Conservation (phyloP, 257 asterid genomes). For the Fraxinus anomala region DNA sequence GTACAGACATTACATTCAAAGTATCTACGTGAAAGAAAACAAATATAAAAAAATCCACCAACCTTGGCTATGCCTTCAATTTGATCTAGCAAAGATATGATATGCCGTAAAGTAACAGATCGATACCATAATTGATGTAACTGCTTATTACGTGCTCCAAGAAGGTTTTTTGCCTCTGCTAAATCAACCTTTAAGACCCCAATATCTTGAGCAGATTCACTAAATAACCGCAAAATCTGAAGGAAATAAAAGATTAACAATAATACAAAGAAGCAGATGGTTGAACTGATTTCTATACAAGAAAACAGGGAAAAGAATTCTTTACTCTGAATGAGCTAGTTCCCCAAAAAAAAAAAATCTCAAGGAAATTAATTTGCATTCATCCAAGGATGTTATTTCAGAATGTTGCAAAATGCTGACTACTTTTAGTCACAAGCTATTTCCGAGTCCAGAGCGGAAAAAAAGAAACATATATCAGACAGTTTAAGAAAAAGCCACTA, state of each 20-base stretch:
- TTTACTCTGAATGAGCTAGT: slow-evolving; percentile 25
- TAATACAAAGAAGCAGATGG: slow-evolving; percentile 11
- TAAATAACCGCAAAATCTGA: slow-evolving; percentile 94
- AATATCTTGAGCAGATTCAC: slow-evolving; percentile 92
- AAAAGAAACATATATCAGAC: slow-evolving; percentile 10
- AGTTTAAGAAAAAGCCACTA: not conserved
- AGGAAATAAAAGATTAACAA: slow-evolving; percentile 26
- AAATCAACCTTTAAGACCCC: slow-evolving; percentile 80
- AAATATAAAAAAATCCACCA: slow-evolving; percentile 30
- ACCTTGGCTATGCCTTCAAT: slow-evolving; percentile 99
- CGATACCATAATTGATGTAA: slow-evolving; percentile 98
- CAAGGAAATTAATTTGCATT: not conserved
- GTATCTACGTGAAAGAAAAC: slow-evolving; percentile 13
- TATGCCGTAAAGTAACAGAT: slow-evolving; percentile 96
- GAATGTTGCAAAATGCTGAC: not conserved
- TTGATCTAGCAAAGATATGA: slow-evolving; percentile 92
- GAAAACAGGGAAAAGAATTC: not conserved
- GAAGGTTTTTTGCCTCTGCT: slow-evolving; percentile 80
- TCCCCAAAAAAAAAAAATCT: not conserved
- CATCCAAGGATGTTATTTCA: slow-evolving; percentile 11
- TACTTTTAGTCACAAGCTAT: slow-evolving; percentile 19
- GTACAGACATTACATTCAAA: too few species aligned
- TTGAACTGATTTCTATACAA: slow-evolving; percentile 18
- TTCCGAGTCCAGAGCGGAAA: not conserved
- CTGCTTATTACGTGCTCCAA: slow-evolving; percentile 93